A percentile compares a stretch with the other conserved stretches of the same genome.
Evolutionary conservation across 768 basidiomycete genomes (phyloP).

Genomic region (Pulveroboletus sp.): DNA sequence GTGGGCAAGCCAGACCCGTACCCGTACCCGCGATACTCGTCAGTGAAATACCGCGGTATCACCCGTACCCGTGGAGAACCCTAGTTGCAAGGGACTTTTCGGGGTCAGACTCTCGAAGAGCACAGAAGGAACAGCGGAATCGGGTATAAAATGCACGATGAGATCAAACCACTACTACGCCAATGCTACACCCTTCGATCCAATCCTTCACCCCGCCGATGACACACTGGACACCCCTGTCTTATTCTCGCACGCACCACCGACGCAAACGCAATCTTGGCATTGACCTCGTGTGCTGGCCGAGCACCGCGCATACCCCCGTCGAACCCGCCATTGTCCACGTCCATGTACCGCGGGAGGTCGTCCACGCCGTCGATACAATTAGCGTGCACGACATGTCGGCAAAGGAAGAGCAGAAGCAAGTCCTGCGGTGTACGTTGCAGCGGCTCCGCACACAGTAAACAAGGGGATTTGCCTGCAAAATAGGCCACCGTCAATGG

Average conservation of each 20-base stretch:
- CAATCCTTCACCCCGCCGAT: conserved; percentile 51
- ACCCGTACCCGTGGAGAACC: too few relatives aligned
- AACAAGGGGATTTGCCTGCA: conserved; percentile 63
- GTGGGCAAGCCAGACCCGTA: too few relatives aligned
- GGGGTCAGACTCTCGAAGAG: too few relatives aligned
- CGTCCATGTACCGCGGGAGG: conserved; percentile 61
- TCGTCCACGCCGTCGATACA: conserved; percentile 70
- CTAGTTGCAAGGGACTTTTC: too few relatives aligned
- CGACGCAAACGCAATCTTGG: conserved; percentile 78
- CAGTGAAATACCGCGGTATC: too few relatives aligned
- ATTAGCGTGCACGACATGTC: conserved; percentile 80
- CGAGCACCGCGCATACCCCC: too few relatives aligned
- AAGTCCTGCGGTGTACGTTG: conserved; percentile 58
- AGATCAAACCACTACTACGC: conserved; percentile 9
- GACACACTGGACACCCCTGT: conserved; percentile 79
- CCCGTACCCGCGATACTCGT: too few relatives aligned
- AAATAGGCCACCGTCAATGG: neutral
- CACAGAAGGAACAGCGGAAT: too few relatives aligned
- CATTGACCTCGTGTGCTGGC: conserved; percentile 49
- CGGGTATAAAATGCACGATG: conserved; percentile 18
- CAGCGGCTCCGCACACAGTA: conserved; percentile 60
- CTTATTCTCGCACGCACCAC: conserved; percentile 61
- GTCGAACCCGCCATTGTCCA: conserved; percentile 36
- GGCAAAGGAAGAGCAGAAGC: conserved; percentile 79
- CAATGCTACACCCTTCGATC: too few relatives aligned